A percentile compares a stretch with the other conserved stretches of the same genome.
These are phyloP conservation scores for Bolboschoenoplectus hybrid DNA, from an alignment of 202 grass and related monocot species.

Conservation along the genomic window DNA sequence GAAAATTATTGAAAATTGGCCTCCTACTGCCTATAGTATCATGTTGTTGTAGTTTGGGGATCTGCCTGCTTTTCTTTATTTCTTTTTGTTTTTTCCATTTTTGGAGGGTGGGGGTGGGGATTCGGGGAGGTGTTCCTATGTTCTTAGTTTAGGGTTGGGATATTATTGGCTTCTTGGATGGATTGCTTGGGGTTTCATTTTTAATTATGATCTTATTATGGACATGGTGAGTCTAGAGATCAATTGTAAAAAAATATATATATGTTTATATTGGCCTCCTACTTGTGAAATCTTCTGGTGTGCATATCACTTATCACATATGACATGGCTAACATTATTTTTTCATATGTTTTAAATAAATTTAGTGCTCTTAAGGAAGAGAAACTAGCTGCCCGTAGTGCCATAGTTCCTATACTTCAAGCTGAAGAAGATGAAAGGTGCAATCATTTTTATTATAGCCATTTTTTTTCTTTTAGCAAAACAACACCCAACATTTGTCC, in stretches of 20 bases:
- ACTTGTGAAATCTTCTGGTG: background rate
- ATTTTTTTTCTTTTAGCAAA: slow-evolving; percentile 4
- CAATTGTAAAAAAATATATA: background rate
- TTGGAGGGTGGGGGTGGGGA: background rate
- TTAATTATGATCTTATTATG: background rate
- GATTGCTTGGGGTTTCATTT: background rate
- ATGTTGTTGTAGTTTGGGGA: background rate
- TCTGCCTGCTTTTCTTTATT: background rate
- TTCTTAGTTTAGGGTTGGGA: background rate
- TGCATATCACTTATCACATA: too few relatives aligned
- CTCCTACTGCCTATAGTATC: background rate
- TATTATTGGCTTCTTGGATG: background rate
- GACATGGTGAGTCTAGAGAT: background rate
- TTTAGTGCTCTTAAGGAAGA: slow-evolving; percentile 89
- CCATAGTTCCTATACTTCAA: slow-evolving; percentile 92
- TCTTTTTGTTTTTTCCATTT: too few relatives aligned
- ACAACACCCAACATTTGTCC: background rate
- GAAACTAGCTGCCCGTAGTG: slow-evolving; percentile 90
- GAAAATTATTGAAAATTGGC: background rate
- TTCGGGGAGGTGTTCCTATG: background rate
- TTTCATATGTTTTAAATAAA: slow-evolving; percentile 22
- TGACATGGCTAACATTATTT: background rate
- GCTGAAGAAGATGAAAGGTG: slow-evolving; percentile 99
- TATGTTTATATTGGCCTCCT: background rate
- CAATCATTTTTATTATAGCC: background rate